A percentile compares a stretch with the other conserved stretches of the same genome.
These are phyloP conservation scores for Coemansia sp. DNA, from an alignment of 192 early-diverging fungal genomes.

Conservation along the genomic window DNA sequence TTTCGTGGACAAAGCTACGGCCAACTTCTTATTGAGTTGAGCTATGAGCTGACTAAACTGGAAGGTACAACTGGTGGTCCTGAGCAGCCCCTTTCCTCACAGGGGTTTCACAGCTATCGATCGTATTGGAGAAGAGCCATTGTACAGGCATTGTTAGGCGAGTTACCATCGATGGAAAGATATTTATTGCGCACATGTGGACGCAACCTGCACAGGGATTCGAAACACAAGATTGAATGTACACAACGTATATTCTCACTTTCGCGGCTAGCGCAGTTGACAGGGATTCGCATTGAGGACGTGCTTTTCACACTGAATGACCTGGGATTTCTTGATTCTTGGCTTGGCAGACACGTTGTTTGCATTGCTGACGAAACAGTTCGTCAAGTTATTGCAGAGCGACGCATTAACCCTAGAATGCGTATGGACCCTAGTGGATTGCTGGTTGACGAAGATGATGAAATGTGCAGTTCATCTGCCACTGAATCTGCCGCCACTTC, in stretches of 20 bases:
- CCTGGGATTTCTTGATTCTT: constrained; percentile 61
- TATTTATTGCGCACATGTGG: constrained; percentile 13
- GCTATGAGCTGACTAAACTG: constrained; percentile 79
- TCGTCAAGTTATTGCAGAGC: constrained; percentile 23
- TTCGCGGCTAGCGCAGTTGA: constrained; percentile 55
- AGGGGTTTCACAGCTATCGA: constrained; percentile 76
- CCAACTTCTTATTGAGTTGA: constrained; percentile 85
- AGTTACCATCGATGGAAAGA: constrained; percentile 25
- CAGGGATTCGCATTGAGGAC: constrained; percentile 71
- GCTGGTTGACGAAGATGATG: constrained; percentile 3
- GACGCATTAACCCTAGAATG: constrained; percentile 31
- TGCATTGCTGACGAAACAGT: constrained; percentile 47
- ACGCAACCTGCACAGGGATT: not conserved
- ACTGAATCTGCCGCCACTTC: not conserved
- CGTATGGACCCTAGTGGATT: constrained; percentile 40
- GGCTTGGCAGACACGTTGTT: constrained; percentile 53
- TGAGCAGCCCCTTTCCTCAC: constrained; percentile 83
- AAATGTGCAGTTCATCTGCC: not conserved
- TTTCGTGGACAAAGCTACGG: constrained; percentile 86
- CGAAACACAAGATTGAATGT: constrained; percentile 11
- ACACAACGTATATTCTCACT: constrained; percentile 42
- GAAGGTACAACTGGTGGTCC: constrained; percentile 76
- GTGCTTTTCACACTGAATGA: constrained; percentile 63
- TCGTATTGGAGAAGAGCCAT: constrained; percentile 82
- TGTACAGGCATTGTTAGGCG: constrained; percentile 53